Percentiles rank a stretch among this genome's conserved stretches.
Conservation (phyloP, 1,284 basidiomycete species). For the Cryptococcus amylolentus region DNA sequence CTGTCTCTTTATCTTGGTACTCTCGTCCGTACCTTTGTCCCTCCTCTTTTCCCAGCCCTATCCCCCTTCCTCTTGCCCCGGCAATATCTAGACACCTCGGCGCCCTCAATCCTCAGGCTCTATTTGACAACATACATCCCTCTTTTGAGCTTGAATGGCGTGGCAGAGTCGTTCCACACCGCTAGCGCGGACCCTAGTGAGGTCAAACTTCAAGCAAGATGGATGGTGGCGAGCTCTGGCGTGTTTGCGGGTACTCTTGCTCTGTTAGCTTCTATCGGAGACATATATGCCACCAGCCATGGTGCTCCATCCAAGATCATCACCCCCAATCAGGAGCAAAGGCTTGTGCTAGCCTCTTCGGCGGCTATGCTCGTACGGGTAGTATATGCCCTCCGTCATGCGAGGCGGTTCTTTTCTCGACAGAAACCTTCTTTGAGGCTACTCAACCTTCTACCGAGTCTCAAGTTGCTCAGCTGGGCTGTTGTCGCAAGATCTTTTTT, state of each 20-base stretch:
- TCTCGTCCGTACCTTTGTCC: conserved; percentile 68
- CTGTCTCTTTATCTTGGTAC: conserved; percentile 67
- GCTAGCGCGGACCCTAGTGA: conserved; percentile 58
- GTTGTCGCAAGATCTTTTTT: background rate
- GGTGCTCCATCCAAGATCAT: background rate
- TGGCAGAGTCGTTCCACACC: conserved; percentile 81
- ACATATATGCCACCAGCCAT: background rate
- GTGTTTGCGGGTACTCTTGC: conserved; percentile 30
- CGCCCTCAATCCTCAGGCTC: conserved; percentile 64
- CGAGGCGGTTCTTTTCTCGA: conserved; percentile 7
- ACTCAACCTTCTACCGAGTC: conserved; percentile 12
- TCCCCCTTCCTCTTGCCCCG: conserved; percentile 67
- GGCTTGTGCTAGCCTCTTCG: conserved; percentile 72
- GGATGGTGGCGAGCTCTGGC: conserved; percentile 35
- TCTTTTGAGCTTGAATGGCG: conserved; percentile 79
- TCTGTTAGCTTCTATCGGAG: conserved; percentile 2
- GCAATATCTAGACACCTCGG: conserved; percentile 66
- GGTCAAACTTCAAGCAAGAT: conserved; percentile 33
- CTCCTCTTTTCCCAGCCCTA: conserved; percentile 66
- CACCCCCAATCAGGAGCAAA: conserved; percentile 24
- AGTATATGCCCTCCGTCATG: conserved; percentile 31
- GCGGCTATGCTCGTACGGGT: conserved; percentile 43
- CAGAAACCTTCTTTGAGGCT: conserved; percentile 5
- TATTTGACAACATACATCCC: conserved; percentile 81
- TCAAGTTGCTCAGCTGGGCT: conserved; percentile 1